Base-by-base conservation (phyloP, 352 stramenopile species). In the Globisporangium radiosum region DNA sequence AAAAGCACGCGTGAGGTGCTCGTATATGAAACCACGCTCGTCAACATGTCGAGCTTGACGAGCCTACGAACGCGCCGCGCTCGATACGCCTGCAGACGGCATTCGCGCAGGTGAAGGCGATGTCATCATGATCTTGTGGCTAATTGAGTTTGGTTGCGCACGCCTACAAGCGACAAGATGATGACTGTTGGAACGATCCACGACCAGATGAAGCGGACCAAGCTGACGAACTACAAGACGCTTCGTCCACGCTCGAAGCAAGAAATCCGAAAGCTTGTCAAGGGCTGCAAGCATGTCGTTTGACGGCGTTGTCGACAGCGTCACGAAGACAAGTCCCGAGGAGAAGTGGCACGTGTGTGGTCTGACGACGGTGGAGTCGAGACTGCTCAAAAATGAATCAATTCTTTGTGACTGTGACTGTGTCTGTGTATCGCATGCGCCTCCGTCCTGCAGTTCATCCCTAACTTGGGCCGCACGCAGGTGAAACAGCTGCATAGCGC, bases 21-120 rank as follows among this genome's bases (percentile, higher is more conserved):
- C 13, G 80, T 97, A 73, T 95, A 98, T 76, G 90, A 97, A 54
- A 72, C 73, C 59, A 95, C 97, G 67, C 75, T 97, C 50, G 84
- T 97, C 56, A 85, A 87, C 33, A 72, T 87, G 70, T 96, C 25
- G 85, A 95, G 69, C 72, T 95, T 17, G 87, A 96, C 70, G 87
- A 96, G 65, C 87, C 87, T 36, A 96, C 87, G 38, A 94, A 94
- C 77, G 78, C 15, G 81, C 75, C 14, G 77, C 80, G 7, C 60
- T 90, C 1, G 80, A 76, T 25, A 78, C 81, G 9, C 54, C 88
- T 40, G 79, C 79, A 7, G 72, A 86, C 44, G 83, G 75, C 17
- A 90, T 92, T 52, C 79, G 80, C 45, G 75, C 83, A 50, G 90
- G 88, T 59, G 75, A 67, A 47, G 80, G 83, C 36, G 83, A 75